Base-by-base conservation (phyloP, 345 rosid species). In the Brassica cretica region DNA sequence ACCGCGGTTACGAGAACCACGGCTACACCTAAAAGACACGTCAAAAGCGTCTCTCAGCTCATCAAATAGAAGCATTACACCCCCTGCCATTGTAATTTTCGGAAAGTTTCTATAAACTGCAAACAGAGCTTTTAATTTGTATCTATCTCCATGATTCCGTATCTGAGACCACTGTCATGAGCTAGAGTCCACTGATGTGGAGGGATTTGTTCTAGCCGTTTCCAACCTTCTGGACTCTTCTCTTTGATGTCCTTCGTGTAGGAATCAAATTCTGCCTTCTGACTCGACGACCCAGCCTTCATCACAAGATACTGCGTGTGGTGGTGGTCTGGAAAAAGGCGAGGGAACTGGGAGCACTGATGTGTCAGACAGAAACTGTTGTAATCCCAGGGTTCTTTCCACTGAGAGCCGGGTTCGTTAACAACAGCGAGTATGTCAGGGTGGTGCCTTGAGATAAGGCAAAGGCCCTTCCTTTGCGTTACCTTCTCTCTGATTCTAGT, bases 131-230 rank as follows among this genome's bases (percentile, higher is more conserved):
- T 51, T 5, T 21, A 21, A 21, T 21, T 21, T 51, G 7, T 51
- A 15, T n/a, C 7, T 51, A 51, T 51, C 18, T 51, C 0, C 29
- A 55, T 70, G 8, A 70, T 0, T 21, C 77, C 70, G 0, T 73
- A 73, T 73, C 77, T 73, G 3, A 1, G 35, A 33, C 77, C 77
- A 49, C 2, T 19, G 77, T 73, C 77, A 51, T 73, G 70, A 73
- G 51, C 64, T 2, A 73, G 77, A 49, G 77, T 33, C 70, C 63
- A 73, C 51, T 73, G 11, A 51, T 51, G 14, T 8, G 14, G 70
- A 64, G 15, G 70, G 19, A 19, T 6, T 19, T 63, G 33, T 15
- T 51, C 63, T 12, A 73, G 55, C 64, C 77, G 32, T 14, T 14
- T 63, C 59, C 76, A 41, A 46, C 69, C 76, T 63, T 63, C 69